phyloP scores from a whole-genome alignment of 2,329 filamentous ascomycete genomes.

The Cadophora gregata region DNA sequence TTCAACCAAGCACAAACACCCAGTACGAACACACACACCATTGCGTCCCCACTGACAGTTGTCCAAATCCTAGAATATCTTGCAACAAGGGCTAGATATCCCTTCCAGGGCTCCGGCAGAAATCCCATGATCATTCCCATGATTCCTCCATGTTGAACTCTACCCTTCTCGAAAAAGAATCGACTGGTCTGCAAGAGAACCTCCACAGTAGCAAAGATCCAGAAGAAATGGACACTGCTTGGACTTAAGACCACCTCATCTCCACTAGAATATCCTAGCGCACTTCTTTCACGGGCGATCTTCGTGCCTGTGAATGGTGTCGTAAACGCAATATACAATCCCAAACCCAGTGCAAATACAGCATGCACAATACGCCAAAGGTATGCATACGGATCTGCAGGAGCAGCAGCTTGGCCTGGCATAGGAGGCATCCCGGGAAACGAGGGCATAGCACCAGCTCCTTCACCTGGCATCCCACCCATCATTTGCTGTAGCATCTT shows the following conservation, averaged over 20 bases:
- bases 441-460: conserved; percentile 43
- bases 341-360: conserved; percentile 71
- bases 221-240: conserved; percentile 66
- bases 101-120: conserved; percentile 67
- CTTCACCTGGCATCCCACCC: conserved; percentile 48
- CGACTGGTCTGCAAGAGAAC: conserved; percentile 73
- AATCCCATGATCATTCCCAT: conserved; percentile 68
- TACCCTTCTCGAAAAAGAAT: conserved; percentile 70
- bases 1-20: conserved; percentile 48
- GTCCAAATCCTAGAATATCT: conserved; percentile 74
- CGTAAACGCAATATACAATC: conserved; percentile 71
- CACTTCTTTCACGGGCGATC: conserved; percentile 58
- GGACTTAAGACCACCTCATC: conserved; percentile 43
- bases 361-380: conserved; percentile 79
- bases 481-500: conserved; percentile 80
- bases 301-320: conserved; percentile 73
- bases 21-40: conserved; percentile 78
- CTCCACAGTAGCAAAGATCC: conserved; percentile 81
- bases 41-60: conserved; percentile 74
- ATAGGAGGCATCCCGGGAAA: conserved; percentile 51
- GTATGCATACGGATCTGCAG: conserved; percentile 52
- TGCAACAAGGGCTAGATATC: conserved; percentile 65
- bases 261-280: conserved; percentile 39
- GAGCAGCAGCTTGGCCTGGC: conserved; percentile 43
- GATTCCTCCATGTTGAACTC: conserved; percentile 63